phyloP scores from a whole-genome alignment of 2,329 filamentous ascomycete genomes.

The Fusarium buxicola region DNA sequence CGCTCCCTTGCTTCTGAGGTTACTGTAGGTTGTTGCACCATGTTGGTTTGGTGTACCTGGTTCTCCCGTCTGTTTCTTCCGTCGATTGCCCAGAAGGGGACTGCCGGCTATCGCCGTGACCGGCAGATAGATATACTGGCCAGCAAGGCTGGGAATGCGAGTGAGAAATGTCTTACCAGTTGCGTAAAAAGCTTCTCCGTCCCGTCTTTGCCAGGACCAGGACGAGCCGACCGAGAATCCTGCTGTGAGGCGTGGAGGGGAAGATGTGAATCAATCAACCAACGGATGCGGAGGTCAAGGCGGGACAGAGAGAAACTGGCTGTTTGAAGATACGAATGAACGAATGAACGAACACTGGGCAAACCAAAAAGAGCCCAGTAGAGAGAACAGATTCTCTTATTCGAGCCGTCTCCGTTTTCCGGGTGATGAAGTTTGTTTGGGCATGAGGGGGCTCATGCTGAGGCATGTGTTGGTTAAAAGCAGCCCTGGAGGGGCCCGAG shows the following conservation, averaged over 20 bases:
- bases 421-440: constrained; percentile 9
- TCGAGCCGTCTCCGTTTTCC: constrained; percentile 8
- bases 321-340: constrained; percentile 5
- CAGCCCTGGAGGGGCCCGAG: too few species aligned
- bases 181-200: constrained; percentile 29
- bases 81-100: constrained; percentile 13
- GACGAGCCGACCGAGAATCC: constrained; percentile 6
- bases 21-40: not conserved
- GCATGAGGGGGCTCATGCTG: not conserved
- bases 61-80: constrained; percentile 10
- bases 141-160: constrained; percentile 14
- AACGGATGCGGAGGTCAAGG: constrained; percentile 24
- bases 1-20: constrained; percentile 9
- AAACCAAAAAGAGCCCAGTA: constrained; percentile 15
- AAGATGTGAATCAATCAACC: constrained; percentile 23
- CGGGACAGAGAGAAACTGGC: constrained; percentile 14
- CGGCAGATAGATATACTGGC: constrained; percentile 20
- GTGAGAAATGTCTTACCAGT: constrained; percentile 32
- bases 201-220: constrained; percentile 22
- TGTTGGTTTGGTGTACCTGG: not conserved
- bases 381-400: constrained; percentile 1
- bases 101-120: constrained; percentile 31
- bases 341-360: not conserved
- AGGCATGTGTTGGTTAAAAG: not conserved
- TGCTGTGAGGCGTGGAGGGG: constrained; percentile 15